phyloP scores from a whole-genome alignment of 1,284 basidiomycete species.

The Rhodotorula sp. region DNA sequence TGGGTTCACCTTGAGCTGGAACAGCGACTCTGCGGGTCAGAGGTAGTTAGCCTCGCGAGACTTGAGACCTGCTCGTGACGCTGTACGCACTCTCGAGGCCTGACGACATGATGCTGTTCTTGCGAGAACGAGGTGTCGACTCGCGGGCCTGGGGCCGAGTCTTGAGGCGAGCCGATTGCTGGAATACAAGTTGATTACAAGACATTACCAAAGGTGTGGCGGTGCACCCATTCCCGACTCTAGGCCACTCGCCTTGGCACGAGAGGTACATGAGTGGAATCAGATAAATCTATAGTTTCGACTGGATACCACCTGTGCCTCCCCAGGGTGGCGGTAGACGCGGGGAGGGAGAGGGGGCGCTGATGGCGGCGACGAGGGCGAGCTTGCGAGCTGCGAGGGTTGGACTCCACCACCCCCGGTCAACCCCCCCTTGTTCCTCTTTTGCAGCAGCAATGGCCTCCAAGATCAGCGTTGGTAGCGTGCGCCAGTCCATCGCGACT shows the following conservation, averaged over 20 bases:
- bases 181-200: not conserved
- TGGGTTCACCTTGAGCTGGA: constrained; percentile 80
- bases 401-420: constrained; percentile 1
- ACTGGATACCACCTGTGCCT: too few relatives aligned
- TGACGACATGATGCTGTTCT: constrained; percentile 18
- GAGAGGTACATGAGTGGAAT: too few relatives aligned
- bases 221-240: too few relatives aligned
- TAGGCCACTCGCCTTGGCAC: too few relatives aligned
- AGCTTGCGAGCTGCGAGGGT: not conserved
- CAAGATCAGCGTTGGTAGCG: constrained; percentile 81
- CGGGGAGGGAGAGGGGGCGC: too few relatives aligned
- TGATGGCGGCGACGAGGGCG: not conserved
- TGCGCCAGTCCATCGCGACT: constrained; percentile 77
- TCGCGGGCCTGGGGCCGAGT: too few relatives aligned
- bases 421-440: not conserved
- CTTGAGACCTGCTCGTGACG: too few relatives aligned
- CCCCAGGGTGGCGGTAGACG: too few relatives aligned
- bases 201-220: not conserved
- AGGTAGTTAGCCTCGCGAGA: not conserved
- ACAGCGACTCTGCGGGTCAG: constrained; percentile 71
- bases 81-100: constrained; percentile 30
- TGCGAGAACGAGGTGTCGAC: not conserved
- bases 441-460: constrained; percentile 11
- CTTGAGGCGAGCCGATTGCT: not conserved
- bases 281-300: too few relatives aligned